Conservation (phyloP, 108 stramenopile species). For the Cyclotella distinguenda region DNA sequence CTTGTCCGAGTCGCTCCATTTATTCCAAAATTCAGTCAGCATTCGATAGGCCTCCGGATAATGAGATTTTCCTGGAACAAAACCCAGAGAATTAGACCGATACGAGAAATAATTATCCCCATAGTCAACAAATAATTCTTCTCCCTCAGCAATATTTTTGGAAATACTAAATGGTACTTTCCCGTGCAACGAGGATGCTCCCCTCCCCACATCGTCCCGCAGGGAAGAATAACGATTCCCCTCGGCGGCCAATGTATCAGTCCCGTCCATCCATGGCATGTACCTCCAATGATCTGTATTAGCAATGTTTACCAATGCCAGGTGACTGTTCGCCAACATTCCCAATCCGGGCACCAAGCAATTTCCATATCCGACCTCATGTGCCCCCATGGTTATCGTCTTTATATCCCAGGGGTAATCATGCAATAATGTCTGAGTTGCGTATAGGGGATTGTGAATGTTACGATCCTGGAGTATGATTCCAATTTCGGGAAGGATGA, state of each 20-base stretch:
- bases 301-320: slow-evolving; percentile 44
- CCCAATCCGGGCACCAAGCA: slow-evolving; percentile 52
- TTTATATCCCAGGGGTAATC: slow-evolving; percentile 22
- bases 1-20: background rate
- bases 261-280: slow-evolving; percentile 16
- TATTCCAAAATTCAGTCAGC: background rate
- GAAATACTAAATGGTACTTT: slow-evolving; percentile 21
- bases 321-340: slow-evolving; percentile 53
- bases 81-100: slow-evolving; percentile 34
- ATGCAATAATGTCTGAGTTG: background rate
- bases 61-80: slow-evolving; percentile 39
- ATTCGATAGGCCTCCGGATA: slow-evolving; percentile 32
- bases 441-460: slow-evolving; percentile 1
- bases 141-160: slow-evolving; percentile 53
- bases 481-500: slow-evolving; percentile 33
- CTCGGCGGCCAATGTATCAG: slow-evolving; percentile 7
- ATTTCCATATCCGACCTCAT: slow-evolving; percentile 25
- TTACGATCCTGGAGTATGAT: slow-evolving; percentile 18
- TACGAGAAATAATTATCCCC: slow-evolving; percentile 61
- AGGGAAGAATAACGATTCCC: background rate
- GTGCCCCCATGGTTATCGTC: background rate
- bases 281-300: background rate
- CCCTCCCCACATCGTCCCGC: slow-evolving; percentile 50
- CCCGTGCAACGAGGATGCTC: slow-evolving; percentile 53
- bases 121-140: slow-evolving; percentile 69